phyloP scores from a whole-genome alignment of 169 alveolate genomes.

The Perkinsus marinus region DNA sequence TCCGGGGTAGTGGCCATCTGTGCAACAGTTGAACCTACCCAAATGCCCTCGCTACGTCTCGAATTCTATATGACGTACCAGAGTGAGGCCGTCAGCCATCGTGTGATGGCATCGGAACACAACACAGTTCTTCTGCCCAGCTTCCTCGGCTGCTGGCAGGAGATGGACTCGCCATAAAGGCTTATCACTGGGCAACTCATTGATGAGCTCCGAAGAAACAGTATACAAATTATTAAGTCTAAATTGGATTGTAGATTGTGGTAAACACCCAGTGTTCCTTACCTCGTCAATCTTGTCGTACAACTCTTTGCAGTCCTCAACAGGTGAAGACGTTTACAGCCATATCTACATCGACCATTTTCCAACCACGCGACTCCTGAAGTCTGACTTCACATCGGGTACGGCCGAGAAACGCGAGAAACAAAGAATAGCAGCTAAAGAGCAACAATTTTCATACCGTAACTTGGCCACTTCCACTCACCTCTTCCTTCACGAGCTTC shows the following conservation, averaged over 20 bases:
- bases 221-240: no score
- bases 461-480: no score
- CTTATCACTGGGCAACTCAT: background rate
- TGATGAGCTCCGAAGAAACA: background rate
- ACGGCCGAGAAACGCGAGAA: background rate
- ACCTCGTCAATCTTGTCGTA: background rate
- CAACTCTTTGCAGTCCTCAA: background rate
- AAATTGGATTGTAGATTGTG: no score
- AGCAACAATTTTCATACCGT: no score
- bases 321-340: background rate
- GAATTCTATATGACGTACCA: no score
- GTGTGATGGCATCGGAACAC: background rate
- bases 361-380: background rate
- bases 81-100: background rate
- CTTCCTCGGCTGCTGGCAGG: background rate
- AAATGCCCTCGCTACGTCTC: no score
- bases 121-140: background rate
- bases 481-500: background rate
- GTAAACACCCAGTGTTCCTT: background rate
- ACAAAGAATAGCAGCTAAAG: background rate
- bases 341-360: background rate
- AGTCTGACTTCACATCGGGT: background rate
- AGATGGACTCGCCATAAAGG: background rate
- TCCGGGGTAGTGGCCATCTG: background rate
- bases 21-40: background rate